Evolutionary conservation across 306 rosid genomes (phyloP).

Genomic region (Cicer bijugum): DNA sequence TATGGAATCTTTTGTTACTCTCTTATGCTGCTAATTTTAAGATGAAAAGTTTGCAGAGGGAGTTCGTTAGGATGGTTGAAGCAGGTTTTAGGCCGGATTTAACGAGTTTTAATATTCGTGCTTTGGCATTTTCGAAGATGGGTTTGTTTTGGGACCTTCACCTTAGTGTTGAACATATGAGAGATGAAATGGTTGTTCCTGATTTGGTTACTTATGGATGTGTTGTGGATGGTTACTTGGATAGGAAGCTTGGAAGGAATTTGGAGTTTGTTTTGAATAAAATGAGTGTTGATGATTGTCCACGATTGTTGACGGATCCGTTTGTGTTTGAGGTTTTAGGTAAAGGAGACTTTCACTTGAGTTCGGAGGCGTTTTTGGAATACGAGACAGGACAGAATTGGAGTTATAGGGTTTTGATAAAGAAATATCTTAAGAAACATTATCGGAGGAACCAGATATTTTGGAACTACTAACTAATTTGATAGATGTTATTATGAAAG

Average conservation of each 20-base stretch:
- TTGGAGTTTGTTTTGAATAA: slow-evolving; percentile 67
- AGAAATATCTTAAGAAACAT: slow-evolving; percentile 67
- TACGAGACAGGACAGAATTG: slow-evolving; percentile 56
- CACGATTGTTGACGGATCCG: slow-evolving; percentile 64
- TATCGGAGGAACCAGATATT: slow-evolving; percentile 71
- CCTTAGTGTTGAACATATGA: slow-evolving; percentile 91
- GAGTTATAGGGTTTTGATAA: slow-evolving; percentile 65
- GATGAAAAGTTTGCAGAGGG: slow-evolving; percentile 90
- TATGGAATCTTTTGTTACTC: slow-evolving; percentile 84
- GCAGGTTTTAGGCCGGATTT: slow-evolving; percentile 77
- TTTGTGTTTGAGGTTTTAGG: slow-evolving; percentile 87
- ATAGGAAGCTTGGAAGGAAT: slow-evolving; percentile 73
- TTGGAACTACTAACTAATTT: slow-evolving; percentile 72
- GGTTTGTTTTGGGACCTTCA: slow-evolving; percentile 90
- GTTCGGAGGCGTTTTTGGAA: slow-evolving; percentile 81
- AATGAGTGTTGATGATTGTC: slow-evolving; percentile 64
- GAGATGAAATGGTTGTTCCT: slow-evolving; percentile 63
- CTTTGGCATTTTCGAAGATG: slow-evolving; percentile 93
- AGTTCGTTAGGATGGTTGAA: slow-evolving; percentile 77
- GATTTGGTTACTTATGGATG: slow-evolving; percentile 93
- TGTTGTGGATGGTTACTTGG: slow-evolving; percentile 80
- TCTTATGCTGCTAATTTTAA: slow-evolving; percentile 89
- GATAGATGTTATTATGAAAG: background rate
- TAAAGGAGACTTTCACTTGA: slow-evolving; percentile 85
- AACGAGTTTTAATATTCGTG: slow-evolving; percentile 83